Evolutionary conservation across 371 early-diverging fungal genomes (phyloP), one percentile per base, ranked within the genome.

Genomic region (Mortierella sp.): DNA sequence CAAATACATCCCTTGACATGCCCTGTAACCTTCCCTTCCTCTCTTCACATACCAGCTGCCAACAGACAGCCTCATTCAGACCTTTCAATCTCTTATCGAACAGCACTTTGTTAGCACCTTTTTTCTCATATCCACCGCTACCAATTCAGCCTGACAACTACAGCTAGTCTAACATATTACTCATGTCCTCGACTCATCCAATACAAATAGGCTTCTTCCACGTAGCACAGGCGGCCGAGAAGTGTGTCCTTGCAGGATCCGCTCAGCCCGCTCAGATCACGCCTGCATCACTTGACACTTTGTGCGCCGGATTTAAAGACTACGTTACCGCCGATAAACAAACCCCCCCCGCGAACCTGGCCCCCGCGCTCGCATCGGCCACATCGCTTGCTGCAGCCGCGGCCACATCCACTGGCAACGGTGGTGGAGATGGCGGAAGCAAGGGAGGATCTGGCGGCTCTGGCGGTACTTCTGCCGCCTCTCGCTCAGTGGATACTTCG

Each of bases 151-250:
- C 24, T 68, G 7, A 21, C 10, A 24, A 68, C 65, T 3, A 21
- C 21, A 16, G 21, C 42, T 38, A 38, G 42, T 1, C 44, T 42
- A 68, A 68, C 13, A 24, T 38, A 24, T 24, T 10, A 19, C 50
- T 50, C 21, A 45, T 26, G 7, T 38, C 24, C 34, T 4, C 34
- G 21, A 13, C n/a, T 9, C 42, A 38, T 38, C 42, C 58, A 7
- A 3, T 14, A 42, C 26, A 1, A 31, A 42, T 78, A 85, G 87
- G 82, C 31, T 82, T 86, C 80, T 86, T 50, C 80, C 80, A 63
- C 5, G 58, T 86, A 52, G 82, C 87, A 6, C 0, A 21, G 0
- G 87, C 82, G 5, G 73, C n/a, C 42, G 87, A 86, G 21, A 58
- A 73, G 2, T 86, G 87, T 70, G 52, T 50, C 5, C 16, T 75